Percentiles rank a stretch among this genome's conserved stretches.
Evolutionary conservation across 2,329 filamentous ascomycete species (phyloP).

Genomic region (Penicillium sp.): DNA sequence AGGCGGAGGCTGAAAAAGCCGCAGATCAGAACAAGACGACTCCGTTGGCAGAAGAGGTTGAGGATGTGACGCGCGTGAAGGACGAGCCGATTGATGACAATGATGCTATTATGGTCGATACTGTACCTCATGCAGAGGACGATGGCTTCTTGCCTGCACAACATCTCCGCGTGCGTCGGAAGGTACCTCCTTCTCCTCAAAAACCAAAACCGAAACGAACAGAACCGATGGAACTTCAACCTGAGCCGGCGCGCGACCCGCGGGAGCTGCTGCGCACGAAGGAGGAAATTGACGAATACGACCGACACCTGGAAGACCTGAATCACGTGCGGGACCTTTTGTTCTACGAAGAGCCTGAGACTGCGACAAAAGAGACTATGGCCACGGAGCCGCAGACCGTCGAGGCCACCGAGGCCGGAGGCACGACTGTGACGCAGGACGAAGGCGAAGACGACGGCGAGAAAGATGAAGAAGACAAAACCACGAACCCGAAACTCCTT

Average conservation of each 20-base stretch:
- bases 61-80: slow-evolving; percentile 45
- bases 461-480: slow-evolving; percentile 24
- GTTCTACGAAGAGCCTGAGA: slow-evolving; percentile 22
- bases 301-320: slow-evolving; percentile 39
- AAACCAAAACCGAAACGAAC: slow-evolving; percentile 12
- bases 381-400: slow-evolving; percentile 5
- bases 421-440: slow-evolving; percentile 14
- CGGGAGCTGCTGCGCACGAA: slow-evolving; percentile 38
- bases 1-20: slow-evolving; percentile 31
- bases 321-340: slow-evolving; percentile 39
- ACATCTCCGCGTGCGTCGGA: slow-evolving; percentile 34
- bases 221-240: slow-evolving; percentile 21
- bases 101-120: slow-evolving; percentile 35
- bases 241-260: slow-evolving; percentile 13
- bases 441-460: slow-evolving; percentile 11
- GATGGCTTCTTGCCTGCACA: slow-evolving; percentile 34
- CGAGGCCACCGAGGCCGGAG: slow-evolving; percentile 9
- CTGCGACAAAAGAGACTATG: not conserved
- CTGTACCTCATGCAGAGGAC: slow-evolving; percentile 30
- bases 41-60: slow-evolving; percentile 1
- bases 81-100: slow-evolving; percentile 52
- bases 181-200: slow-evolving; percentile 24
- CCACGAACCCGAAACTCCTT: slow-evolving; percentile 41
- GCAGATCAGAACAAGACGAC: slow-evolving; percentile 30
- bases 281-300: slow-evolving; percentile 43